These are phyloP conservation scores for Senna tora DNA, from an alignment of 306 rosid species.

Conservation along the genomic window DNA sequence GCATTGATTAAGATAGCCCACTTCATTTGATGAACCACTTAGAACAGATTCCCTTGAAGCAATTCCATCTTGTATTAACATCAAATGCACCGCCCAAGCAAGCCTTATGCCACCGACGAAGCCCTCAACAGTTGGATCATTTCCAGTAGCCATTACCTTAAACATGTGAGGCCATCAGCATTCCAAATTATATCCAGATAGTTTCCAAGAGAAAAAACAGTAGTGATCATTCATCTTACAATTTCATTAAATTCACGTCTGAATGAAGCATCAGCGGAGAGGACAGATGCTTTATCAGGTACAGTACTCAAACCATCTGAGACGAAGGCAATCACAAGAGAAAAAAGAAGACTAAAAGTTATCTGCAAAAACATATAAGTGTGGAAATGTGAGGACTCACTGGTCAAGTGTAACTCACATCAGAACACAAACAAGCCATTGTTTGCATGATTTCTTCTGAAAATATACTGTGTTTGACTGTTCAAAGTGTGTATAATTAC, in stretches of 20 bases:
- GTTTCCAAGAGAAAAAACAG: conserved; percentile 30
- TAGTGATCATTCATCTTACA: conserved; percentile 54
- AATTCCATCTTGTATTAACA: conserved; percentile 69
- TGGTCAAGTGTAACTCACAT: background rate
- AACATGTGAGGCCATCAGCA: conserved; percentile 36
- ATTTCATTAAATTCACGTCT: conserved; percentile 80
- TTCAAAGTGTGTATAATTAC: conserved; percentile 11
- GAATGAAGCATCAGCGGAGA: conserved; percentile 73
- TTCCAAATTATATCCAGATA: conserved; percentile 32
- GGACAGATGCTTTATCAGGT: conserved; percentile 83
- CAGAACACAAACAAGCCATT: background rate
- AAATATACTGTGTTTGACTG: conserved; percentile 5
- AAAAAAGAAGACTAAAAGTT: conserved; percentile 82
- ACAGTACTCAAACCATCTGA: conserved; percentile 90
- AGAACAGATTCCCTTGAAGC: conserved; percentile 62
- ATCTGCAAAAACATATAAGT: conserved; percentile 64
- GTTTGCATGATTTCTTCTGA: conserved; percentile 13
- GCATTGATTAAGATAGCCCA: conserved; percentile 65
- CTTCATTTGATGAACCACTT: conserved; percentile 69
- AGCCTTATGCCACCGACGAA: conserved; percentile 75
- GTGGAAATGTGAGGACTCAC: conserved; percentile 30
- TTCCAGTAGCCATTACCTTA: conserved; percentile 80
- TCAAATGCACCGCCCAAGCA: conserved; percentile 92
- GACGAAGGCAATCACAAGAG: conserved; percentile 76
- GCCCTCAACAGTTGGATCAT: conserved; percentile 77